Percentiles rank a stretch among this genome's conserved stretches.
phyloP scores from a whole-genome alignment of 176 grass and related monocot genomes.

The Musa beccarii region DNA sequence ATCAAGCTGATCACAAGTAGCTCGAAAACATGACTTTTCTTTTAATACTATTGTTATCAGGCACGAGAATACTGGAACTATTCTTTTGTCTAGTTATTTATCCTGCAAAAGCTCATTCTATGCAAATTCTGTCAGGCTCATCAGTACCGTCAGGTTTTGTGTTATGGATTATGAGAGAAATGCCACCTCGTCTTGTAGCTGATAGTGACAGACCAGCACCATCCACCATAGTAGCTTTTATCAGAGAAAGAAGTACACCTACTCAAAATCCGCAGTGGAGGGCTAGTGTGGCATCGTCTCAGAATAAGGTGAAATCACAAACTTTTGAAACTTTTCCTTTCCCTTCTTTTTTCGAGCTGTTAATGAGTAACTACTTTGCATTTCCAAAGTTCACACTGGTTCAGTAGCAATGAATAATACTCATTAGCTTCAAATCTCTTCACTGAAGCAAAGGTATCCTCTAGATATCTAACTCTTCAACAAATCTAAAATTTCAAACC shows the following conservation, averaged over 20 bases:
- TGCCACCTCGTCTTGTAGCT: constrained; percentile 51
- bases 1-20: neutral
- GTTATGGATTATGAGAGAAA: constrained; percentile 95
- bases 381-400: neutral
- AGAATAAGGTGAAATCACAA: constrained; percentile 64
- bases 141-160: constrained; percentile 83
- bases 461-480: neutral
- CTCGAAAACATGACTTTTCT: neutral
- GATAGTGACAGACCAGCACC: constrained; percentile 46
- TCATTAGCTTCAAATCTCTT: neutral
- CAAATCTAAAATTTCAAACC: neutral
- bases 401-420: neutral
- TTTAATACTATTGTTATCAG: neutral
- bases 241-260: constrained; percentile 50
- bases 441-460: neutral
- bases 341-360: too few species aligned
- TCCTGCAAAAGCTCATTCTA: neutral
- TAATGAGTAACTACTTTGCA: neutral
- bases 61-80: too few species aligned
- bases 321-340: neutral
- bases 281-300: constrained; percentile 70
- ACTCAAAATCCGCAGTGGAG: constrained; percentile 78
- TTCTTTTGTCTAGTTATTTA: neutral
- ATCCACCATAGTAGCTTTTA: constrained; percentile 56
- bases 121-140: constrained; percentile 51